phyloP scores from a whole-genome alignment of 2,329 filamentous ascomycete species.

The Diplocarpon mali region DNA sequence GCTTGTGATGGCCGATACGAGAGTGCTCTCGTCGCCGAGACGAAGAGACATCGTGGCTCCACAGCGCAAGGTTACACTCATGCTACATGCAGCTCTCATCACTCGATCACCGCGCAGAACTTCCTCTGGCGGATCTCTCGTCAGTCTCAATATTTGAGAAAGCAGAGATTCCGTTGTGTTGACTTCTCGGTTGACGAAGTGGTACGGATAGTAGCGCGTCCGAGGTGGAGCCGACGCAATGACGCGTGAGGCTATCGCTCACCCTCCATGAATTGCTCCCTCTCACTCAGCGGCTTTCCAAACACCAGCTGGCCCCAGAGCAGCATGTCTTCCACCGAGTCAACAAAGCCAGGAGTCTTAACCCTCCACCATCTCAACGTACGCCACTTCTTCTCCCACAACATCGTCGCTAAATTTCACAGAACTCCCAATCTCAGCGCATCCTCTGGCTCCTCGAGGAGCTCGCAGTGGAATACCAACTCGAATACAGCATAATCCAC shows the following conservation, averaged over 20 bases:
- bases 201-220: background rate
- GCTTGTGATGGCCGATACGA: slow-evolving; percentile 8
- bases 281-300: no score
- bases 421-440: slow-evolving; percentile 56
- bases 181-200: background rate
- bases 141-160: no score
- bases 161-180: no score
- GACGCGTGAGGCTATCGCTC: no score
- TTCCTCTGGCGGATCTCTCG: no score
- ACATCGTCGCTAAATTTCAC: slow-evolving; percentile 22
- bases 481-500: slow-evolving; percentile 62
- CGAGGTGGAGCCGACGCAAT: background rate
- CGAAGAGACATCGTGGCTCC: background rate
- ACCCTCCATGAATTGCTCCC: no score
- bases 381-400: background rate
- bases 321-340: slow-evolving; percentile 1
- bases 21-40: slow-evolving; percentile 4
- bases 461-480: slow-evolving; percentile 60
- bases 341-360: slow-evolving; percentile 9
- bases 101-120: no score
- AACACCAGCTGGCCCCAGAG: no score
- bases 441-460: slow-evolving; percentile 61
- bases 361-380: slow-evolving; percentile 24
- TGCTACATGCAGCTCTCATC: no score
- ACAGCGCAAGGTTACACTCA: background rate